phyloP scores from a whole-genome alignment of 805 yeast genomes.

The Hanseniaspora nectarophila region DNA sequence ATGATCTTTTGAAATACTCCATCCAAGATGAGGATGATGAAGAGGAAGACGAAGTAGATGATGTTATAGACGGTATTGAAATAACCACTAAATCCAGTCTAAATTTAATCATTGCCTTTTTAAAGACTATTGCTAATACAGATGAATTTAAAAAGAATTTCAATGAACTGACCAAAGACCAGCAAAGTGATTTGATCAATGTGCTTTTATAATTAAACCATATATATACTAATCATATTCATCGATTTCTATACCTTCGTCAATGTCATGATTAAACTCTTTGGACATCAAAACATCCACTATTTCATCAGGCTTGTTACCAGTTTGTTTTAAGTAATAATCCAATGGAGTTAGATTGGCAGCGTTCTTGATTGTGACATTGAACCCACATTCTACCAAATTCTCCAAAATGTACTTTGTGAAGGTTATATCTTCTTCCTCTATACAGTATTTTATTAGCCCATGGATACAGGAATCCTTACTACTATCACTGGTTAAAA shows the following conservation, averaged over 20 bases:
- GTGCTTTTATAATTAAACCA: background rate
- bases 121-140: background rate
- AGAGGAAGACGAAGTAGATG: constrained; percentile 29
- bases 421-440: constrained; percentile 60
- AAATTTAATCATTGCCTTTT: background rate
- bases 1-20: constrained; percentile 23
- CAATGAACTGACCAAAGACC: background rate
- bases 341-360: constrained; percentile 66
- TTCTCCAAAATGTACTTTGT: constrained; percentile 68
- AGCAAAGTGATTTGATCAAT: background rate
- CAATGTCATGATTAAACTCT: constrained; percentile 62
- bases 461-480: constrained; percentile 85
- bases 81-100: background rate
- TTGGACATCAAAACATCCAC: constrained; percentile 37
- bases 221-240: constrained; percentile 19
- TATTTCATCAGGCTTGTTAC: constrained; percentile 44
- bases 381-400: constrained; percentile 83
- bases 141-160: background rate
- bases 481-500: constrained; percentile 39
- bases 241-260: constrained; percentile 27
- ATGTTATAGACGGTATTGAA: constrained; percentile 22
- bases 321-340: constrained; percentile 33
- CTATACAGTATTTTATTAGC: constrained; percentile 64
- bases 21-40: constrained; percentile 29
- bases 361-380: constrained; percentile 51